Evolutionary conservation across 2,329 filamentous ascomycete genomes (phyloP).

Genomic region (Verticillium klebahnii): DNA sequence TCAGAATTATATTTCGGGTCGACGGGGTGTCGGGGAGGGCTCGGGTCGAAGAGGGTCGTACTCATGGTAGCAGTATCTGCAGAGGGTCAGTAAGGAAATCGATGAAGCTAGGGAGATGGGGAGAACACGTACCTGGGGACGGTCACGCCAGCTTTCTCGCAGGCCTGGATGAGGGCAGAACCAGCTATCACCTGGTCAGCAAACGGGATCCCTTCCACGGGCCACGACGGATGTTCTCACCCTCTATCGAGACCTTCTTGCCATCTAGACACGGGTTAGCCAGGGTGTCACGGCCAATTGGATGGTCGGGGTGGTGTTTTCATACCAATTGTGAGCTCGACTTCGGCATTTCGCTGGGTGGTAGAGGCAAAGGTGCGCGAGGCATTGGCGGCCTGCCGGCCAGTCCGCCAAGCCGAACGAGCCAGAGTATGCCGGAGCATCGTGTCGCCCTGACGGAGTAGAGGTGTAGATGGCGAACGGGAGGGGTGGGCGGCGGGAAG

Average conservation of each 20-base stretch:
- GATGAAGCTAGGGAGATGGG: background rate
- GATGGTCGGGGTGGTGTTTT: conserved; percentile 14
- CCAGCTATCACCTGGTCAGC: conserved; percentile 58
- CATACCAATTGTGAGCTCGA: conserved; percentile 91
- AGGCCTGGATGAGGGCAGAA: conserved; percentile 96
- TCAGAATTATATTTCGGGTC: conserved; percentile 28
- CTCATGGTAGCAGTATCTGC: conserved; percentile 98
- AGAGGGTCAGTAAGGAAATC: conserved; percentile 23
- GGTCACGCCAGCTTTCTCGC: conserved; percentile 91
- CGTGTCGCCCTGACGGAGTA: conserved; percentile 53
- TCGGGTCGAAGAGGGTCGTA: conserved; percentile 41
- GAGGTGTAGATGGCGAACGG: conserved; percentile 28
- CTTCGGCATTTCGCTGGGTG: conserved; percentile 75
- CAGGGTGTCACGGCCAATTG: conserved; percentile 21
- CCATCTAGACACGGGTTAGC: conserved; percentile 62
- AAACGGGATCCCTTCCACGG: background rate
- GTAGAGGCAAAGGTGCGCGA: conserved; percentile 80
- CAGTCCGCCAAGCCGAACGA: conserved; percentile 64
- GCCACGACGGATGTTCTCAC: conserved; percentile 39
- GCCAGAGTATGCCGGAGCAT: conserved; percentile 66
- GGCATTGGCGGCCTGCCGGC: conserved; percentile 54
- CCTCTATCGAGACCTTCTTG: conserved; percentile 97
- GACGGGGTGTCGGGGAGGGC: conserved; percentile 58
- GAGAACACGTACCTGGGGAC: conserved; percentile 67
- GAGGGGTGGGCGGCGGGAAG: conserved; percentile 25